Evolutionary conservation across 1,284 basidiomycete species (phyloP), one percentile per base, ranked within the genome.

Genomic region (Ganoderma lucidum): DNA sequence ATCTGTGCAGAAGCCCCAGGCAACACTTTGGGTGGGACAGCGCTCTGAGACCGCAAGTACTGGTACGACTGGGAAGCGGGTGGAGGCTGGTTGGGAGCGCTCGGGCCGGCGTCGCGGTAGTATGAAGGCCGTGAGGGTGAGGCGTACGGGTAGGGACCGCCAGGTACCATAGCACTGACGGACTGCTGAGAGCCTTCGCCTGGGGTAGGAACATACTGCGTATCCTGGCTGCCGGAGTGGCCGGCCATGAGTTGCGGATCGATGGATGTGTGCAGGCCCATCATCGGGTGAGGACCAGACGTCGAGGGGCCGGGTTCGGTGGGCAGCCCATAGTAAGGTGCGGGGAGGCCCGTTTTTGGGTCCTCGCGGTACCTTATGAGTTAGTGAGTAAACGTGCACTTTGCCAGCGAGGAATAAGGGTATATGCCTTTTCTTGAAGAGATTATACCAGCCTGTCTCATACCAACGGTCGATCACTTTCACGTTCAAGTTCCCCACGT

Each of bases 381-480:
- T 6, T 44, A 23, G 4, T 45, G 42, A 48, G 56, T 3, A 14
- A 35, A n/a, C 28, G 15, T 15, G 51, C 8, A n/a, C 62, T 30
- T 19, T 10, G n/a, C 35, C 8, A 42, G 39, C n/a, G 10, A 28
- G 23, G 48, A 56, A 30, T 17, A 39, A 71, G 30, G 5, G 17
- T 30, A 42, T 2, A 3, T 68, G 89, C 89, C 91, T 83, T 71
- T 81, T 81, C 77, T 88, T 88, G 77, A 93, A 93, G 23, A 92
- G 80, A 12, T 83, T 82, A 75, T 92, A 93, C 91, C 91, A 93
- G 19, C 91, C 91, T 39, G 85, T 84, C 65, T 87, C 84, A 73
- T 91, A 89, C 91, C 91, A 93, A 70, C 92, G 90, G 73, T 93
- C 91, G 68, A 93, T 85, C 2, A 89, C 90, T 68, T 91, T 85